Percentiles rank a stretch among this genome's conserved stretches.
Conservation (phyloP, 352 stramenopile genomes). For the Phytopythium helicoides region DNA sequence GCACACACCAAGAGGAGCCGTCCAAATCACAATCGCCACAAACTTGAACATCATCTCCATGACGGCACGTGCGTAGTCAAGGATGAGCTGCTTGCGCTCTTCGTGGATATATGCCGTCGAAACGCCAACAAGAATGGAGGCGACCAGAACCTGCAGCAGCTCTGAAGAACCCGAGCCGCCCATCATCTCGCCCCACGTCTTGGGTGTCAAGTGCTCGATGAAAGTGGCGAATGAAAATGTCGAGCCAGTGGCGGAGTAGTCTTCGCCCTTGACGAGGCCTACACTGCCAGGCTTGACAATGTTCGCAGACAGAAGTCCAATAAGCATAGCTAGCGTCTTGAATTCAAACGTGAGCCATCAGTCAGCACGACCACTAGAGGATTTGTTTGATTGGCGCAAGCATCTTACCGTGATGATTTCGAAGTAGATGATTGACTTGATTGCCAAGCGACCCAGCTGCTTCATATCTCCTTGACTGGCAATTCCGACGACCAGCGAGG, state of each 20-base stretch:
- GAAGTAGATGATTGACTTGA: conserved; percentile 72
- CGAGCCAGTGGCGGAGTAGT: conserved; percentile 16
- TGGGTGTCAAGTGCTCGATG: conserved; percentile 61
- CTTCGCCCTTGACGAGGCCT: conserved; percentile 31
- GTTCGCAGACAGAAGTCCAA: conserved; percentile 52
- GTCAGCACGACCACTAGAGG: background rate
- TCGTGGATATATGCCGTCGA: conserved; percentile 30
- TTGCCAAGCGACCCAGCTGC: conserved; percentile 45
- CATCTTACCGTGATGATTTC: conserved; percentile 33
- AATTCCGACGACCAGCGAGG: conserved; percentile 53
- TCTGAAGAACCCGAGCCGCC: conserved; percentile 49
- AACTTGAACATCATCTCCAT: conserved; percentile 75
- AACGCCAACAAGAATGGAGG: conserved; percentile 39
- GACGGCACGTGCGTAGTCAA: conserved; percentile 37
- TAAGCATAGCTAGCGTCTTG: conserved; percentile 34
- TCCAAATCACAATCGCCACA: conserved; percentile 66
- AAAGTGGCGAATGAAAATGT: conserved; percentile 44
- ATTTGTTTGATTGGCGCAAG: background rate
- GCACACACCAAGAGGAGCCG: conserved; percentile 51
- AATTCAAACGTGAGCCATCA: background rate
- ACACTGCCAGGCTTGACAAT: conserved; percentile 48
- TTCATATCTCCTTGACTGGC: conserved; percentile 56
- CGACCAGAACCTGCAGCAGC: conserved; percentile 53
- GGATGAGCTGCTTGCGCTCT: conserved; percentile 39
- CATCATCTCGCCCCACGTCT: conserved; percentile 75